Percentiles rank a stretch among this genome's conserved stretches.
phyloP scores from a whole-genome alignment of 257 asterid genomes.

The Solanum etuberosum region DNA sequence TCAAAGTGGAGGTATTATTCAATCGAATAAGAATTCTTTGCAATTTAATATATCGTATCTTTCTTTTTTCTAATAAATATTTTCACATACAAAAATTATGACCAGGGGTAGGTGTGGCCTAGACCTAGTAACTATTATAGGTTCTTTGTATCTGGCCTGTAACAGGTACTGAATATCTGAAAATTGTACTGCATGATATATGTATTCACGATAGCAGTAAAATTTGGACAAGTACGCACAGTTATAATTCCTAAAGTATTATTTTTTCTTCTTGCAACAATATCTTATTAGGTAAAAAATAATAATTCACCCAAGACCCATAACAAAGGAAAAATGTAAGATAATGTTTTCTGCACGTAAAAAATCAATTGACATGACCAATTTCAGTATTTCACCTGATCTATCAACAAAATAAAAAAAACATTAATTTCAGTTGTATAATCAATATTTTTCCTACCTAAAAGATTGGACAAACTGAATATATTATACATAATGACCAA shows the following conservation, averaged over 20 bases:
- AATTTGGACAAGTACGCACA: not conserved
- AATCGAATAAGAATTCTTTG: not conserved
- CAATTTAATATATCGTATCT: not conserved
- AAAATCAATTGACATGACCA: not conserved
- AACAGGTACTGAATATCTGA: not conserved
- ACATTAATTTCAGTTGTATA: too few species aligned
- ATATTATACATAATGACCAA: too few species aligned
- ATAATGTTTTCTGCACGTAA: not conserved
- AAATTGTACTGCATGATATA: not conserved
- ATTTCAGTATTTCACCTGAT: too few species aligned
- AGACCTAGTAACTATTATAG: not conserved
- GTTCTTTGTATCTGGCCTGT: not conserved
- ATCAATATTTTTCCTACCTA: too few species aligned
- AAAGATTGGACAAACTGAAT: too few species aligned
- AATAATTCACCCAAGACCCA: not conserved
- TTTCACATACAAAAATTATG: not conserved
- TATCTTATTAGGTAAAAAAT: not conserved
- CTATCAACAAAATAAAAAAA: too few species aligned
- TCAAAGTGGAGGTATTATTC: not conserved
- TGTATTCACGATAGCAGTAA: not conserved
- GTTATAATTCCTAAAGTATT: not conserved
- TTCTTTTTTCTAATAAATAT: not conserved
- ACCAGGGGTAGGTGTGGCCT: not conserved
- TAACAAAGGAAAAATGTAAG: not conserved
- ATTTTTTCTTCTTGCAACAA: not conserved